These are phyloP conservation scores for Ophiocordyceps camponoti-saundersi DNA, from an alignment of 2,329 filamentous ascomycete genomes.

Conservation along the genomic window DNA sequence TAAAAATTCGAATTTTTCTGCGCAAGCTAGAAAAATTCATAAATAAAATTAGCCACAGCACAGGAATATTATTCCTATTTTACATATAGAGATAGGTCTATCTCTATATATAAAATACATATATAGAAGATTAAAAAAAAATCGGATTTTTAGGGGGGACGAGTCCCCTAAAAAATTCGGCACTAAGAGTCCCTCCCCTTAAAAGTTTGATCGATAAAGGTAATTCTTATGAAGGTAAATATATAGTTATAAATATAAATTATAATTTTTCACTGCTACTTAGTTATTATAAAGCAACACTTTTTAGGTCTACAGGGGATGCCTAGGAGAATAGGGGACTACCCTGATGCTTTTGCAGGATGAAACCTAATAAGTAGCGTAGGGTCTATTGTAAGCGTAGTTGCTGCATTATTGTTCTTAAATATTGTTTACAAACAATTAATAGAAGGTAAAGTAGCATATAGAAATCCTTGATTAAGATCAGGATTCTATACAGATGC, in stretches of 20 bases:
- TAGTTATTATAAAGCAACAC: not conserved
- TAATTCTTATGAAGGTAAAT: not conserved
- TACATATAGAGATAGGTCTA: too few species aligned
- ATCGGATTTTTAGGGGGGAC: not conserved
- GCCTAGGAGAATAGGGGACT: not conserved
- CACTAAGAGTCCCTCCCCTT: not conserved
- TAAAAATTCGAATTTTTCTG: not conserved
- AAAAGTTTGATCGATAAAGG: not conserved
- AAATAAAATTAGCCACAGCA: too few species aligned
- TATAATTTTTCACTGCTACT: not conserved
- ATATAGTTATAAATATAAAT: not conserved
- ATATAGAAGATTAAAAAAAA: not conserved
- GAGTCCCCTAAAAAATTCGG: not conserved
- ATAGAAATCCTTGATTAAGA: not conserved
- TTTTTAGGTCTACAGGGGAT: not conserved
- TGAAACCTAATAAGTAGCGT: not conserved
- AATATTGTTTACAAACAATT: not conserved
- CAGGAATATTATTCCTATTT: too few species aligned
- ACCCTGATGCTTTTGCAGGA: not conserved
- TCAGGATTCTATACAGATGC: not conserved
- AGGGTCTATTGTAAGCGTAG: not conserved
- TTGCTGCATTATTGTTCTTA: not conserved
- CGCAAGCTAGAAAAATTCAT: not conserved
- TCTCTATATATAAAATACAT: too few species aligned
- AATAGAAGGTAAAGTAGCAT: not conserved